A percentile compares a stretch with the other conserved stretches of the same genome.
phyloP scores from a whole-genome alignment of 208 protist genomes.

The Dictyostelium gargantuum region DNA sequence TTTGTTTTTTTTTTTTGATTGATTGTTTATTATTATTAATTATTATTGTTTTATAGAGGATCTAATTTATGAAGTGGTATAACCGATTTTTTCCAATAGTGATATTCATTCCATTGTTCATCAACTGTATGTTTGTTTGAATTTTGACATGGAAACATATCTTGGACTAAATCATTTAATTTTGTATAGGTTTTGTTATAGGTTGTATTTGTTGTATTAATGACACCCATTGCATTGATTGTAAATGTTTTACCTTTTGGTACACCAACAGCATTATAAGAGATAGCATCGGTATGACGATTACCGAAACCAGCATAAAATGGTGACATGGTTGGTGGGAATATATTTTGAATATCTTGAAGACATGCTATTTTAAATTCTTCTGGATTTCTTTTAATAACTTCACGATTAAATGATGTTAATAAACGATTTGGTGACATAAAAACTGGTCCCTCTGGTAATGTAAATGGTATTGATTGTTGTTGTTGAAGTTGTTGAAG shows the following conservation, averaged over 20 bases:
- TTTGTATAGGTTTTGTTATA: conserved; percentile 69
- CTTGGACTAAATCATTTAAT: conserved; percentile 72
- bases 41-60: conserved; percentile 27
- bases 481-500: too few species aligned
- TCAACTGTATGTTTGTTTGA: conserved; percentile 5
- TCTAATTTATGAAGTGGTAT: conserved; percentile 47
- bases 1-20: background rate
- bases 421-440: conserved; percentile 83
- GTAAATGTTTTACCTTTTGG: conserved; percentile 83
- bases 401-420: conserved; percentile 76
- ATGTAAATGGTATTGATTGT: background rate
- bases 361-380: conserved; percentile 87
- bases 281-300: conserved; percentile 77
- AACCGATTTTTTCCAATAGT: conserved; percentile 69
- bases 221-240: conserved; percentile 81
- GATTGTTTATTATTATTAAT: background rate
- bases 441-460: conserved; percentile 83
- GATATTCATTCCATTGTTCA: conserved; percentile 67
- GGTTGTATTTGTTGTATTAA: conserved; percentile 59
- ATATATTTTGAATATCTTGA: conserved; percentile 78
- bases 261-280: conserved; percentile 84
- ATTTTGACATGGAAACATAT: conserved; percentile 75
- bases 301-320: conserved; percentile 88
- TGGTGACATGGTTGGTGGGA: conserved; percentile 68
- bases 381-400: conserved; percentile 85